Conservation (phyloP, 768 basidiomycete species). For the Gloeopeniophorella convolvens region DNA sequence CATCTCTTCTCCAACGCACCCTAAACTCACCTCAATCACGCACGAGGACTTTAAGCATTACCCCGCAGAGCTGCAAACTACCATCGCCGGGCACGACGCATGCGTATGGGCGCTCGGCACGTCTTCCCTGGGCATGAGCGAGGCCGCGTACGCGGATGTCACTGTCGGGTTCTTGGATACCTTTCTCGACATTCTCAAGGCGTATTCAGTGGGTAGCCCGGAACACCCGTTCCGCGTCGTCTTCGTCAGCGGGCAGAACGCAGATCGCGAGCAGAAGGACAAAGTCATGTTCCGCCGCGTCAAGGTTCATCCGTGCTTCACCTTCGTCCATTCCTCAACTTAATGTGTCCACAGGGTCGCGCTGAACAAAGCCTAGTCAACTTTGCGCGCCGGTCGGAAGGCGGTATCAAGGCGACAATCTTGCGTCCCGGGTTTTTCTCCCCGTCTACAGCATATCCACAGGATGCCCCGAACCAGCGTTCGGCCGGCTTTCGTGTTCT, state of each 20-base stretch:
- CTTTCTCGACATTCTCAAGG: neutral
- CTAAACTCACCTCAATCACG: slow-evolving; percentile 12
- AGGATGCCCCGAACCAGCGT: no score
- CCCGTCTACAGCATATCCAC: neutral
- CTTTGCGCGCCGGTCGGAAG: neutral
- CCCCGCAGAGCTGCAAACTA: slow-evolving; percentile 3
- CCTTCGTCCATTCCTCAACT: no score
- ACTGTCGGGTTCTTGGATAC: slow-evolving; percentile 22
- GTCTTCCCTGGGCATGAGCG: slow-evolving; percentile 3
- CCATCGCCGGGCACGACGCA: slow-evolving; percentile 18
- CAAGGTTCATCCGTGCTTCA: no score
- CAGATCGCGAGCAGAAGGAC: slow-evolving; percentile 21
- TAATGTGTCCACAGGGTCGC: neutral
- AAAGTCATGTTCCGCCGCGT: slow-evolving; percentile 20
- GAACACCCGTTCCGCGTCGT: slow-evolving; percentile 23
- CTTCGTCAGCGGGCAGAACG: slow-evolving; percentile 24
- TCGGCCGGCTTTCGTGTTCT: no score
- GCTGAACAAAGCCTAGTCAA: slow-evolving; percentile 5
- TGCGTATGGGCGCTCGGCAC: slow-evolving; percentile 23
- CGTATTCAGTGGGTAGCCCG: slow-evolving; percentile 12
- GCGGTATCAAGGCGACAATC: neutral
- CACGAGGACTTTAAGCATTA: slow-evolving; percentile 17
- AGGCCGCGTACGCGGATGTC: slow-evolving; percentile 16
- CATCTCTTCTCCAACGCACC: neutral
- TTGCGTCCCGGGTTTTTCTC: slow-evolving; percentile 6